phyloP scores from a whole-genome alignment of 257 asterid genomes.

The Primulina huaijiensis region DNA sequence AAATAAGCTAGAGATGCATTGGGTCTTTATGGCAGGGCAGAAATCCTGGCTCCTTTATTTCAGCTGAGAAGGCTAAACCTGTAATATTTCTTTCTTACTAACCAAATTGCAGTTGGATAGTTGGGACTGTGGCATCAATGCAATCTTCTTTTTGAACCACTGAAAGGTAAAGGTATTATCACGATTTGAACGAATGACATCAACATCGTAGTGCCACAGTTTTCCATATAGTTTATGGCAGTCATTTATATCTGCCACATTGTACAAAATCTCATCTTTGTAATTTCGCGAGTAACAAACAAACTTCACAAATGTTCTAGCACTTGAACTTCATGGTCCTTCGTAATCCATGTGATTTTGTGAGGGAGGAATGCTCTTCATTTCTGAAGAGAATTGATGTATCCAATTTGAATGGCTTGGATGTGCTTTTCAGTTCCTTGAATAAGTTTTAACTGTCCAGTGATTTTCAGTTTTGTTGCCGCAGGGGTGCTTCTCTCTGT shows the following conservation, averaged over 20 bases:
- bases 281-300: background rate
- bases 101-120: background rate
- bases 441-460: conserved; percentile 27
- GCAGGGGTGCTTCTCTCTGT: conserved; percentile 85
- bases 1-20: background rate
- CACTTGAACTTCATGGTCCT: background rate
- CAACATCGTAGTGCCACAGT: background rate
- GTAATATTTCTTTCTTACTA: background rate
- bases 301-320: background rate
- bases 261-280: background rate
- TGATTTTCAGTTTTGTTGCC: conserved; percentile 30
- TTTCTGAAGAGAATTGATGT: conserved; percentile 6
- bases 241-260: background rate
- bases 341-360: background rate
- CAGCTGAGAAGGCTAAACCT: background rate
- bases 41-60: no score
- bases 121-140: background rate
- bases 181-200: background rate
- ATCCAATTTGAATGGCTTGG: conserved; percentile 18
- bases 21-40: background rate
- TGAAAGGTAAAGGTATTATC: background rate
- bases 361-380: background rate
- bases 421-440: conserved; percentile 9
- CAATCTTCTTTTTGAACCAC: background rate
- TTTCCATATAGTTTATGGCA: background rate